These are phyloP conservation scores for Blastobotrys ciferrii DNA, from an alignment of 1,139 yeast genomes.

Conservation along the genomic window DNA sequence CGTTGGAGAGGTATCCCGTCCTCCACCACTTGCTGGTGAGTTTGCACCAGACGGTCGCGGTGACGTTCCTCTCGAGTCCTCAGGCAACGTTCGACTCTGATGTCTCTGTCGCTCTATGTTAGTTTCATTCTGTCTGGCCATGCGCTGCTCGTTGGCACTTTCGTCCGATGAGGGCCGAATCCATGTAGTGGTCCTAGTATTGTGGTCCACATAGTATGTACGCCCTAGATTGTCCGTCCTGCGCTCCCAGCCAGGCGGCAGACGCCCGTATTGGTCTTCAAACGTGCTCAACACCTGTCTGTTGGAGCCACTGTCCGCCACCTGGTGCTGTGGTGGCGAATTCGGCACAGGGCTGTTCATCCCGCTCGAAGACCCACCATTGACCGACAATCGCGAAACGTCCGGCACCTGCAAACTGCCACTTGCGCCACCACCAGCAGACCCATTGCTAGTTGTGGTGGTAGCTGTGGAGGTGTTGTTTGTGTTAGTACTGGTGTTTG, in stretches of 20 bases:
- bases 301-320: slow-evolving; percentile 14
- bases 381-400: slow-evolving; percentile 23
- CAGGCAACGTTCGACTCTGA: slow-evolving; percentile 87
- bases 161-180: slow-evolving; percentile 74
- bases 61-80: slow-evolving; percentile 45
- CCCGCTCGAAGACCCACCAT: slow-evolving; percentile 25
- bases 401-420: slow-evolving; percentile 21
- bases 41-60: slow-evolving; percentile 31
- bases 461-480: slow-evolving; percentile 21
- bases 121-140: slow-evolving; percentile 52
- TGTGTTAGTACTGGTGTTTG: slow-evolving; percentile 20
- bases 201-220: slow-evolving; percentile 96
- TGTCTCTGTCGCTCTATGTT: slow-evolving; percentile 90
- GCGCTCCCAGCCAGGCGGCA: slow-evolving; percentile 99
- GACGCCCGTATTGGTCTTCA: slow-evolving; percentile 93
- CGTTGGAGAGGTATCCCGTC: slow-evolving; percentile 35
- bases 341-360: slow-evolving; percentile 16
- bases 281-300: slow-evolving; percentile 54
- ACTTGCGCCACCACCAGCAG: slow-evolving; percentile 11
- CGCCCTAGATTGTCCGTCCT: slow-evolving; percentile 96
- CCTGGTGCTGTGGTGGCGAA: slow-evolving; percentile 16
- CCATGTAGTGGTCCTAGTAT: slow-evolving; percentile 97
- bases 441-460: slow-evolving; percentile 1
- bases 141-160: slow-evolving; percentile 42
- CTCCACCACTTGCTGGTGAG: slow-evolving; percentile 20